A percentile compares a stretch with the other conserved stretches of the same genome.
phyloP scores from a whole-genome alignment of 306 rosid species.

The Cucumis sativus region DNA sequence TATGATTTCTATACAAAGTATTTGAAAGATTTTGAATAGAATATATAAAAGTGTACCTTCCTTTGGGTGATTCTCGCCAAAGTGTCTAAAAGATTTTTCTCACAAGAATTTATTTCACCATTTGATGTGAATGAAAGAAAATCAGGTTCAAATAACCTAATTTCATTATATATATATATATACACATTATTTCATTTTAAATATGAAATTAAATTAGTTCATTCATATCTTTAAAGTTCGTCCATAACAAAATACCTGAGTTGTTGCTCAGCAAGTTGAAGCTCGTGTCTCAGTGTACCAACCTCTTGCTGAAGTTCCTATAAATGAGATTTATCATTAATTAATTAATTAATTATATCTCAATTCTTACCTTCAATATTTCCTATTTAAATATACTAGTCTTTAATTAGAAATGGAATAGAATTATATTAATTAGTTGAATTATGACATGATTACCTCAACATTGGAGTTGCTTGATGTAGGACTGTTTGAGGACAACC shows the following conservation, averaged over 20 bases:
- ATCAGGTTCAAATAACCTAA: slow-evolving; percentile 45
- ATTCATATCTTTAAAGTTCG: too few species aligned
- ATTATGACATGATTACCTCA: background rate
- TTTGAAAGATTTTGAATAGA: too few species aligned
- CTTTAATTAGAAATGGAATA: too few species aligned
- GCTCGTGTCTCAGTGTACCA: slow-evolving; percentile 51
- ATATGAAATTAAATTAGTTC: background rate
- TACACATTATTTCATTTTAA: background rate
- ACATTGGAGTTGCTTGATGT: background rate
- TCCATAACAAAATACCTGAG: slow-evolving; percentile 31
- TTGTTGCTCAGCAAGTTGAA: slow-evolving; percentile 73
- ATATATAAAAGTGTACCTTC: slow-evolving; percentile 30
- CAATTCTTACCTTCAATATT: too few species aligned
- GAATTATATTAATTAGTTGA: too few species aligned
- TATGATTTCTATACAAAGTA: too few species aligned
- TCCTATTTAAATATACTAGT: too few species aligned
- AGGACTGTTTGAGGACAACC: background rate
- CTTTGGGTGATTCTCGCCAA: slow-evolving; percentile 58
- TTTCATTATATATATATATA: too few species aligned
- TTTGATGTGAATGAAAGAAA: slow-evolving; percentile 46
- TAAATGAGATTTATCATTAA: background rate
- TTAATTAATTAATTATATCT: too few species aligned
- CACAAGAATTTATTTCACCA: slow-evolving; percentile 49
- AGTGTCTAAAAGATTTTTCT: slow-evolving; percentile 47
- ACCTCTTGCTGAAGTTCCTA: slow-evolving; percentile 76